Base-by-base conservation (phyloP, 441 rosid species). In the Populus hybrid region DNA sequence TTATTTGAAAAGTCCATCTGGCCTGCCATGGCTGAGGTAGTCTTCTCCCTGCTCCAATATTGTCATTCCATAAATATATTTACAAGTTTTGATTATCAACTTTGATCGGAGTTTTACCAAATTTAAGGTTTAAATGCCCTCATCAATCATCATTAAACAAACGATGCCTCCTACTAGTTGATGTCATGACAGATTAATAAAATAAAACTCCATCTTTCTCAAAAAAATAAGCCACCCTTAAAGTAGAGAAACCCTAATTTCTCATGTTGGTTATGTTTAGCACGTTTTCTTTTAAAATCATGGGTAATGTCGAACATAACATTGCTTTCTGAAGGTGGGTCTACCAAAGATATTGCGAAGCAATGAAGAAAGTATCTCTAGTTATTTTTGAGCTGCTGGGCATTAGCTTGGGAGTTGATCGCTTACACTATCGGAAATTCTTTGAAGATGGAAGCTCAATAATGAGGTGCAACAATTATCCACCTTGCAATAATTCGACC, bases 401-500 rank as follows among this genome's bases (percentile, higher is more conserved):
- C 34, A 79, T 85, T 2, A 87, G 93, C 84, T 79, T 92, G 46
- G 92, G 91, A 57, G 67, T 92, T 3, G 92, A 88, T 66, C 79
- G 79, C 1, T 64, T 81, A 69, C 83, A 86, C 71, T 89, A 82
- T 42, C 73, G 77, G 68, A 73, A 71, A 3, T 86, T 82, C 77
- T 92, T 90, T 42, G 86, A 89, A 82, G 91, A 88, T 69, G 85
- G 90, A 1, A 79, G 77, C 63, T 89, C 93, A 3, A 90, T 92
- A 67, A 87, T 91, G 94, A 88, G 97, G 70, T 85, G 90, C 63
- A 92, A 92, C 67, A 84, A 79, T n/a, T 92, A 92, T 65, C 94
- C 97, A 26, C 91, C 89, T 2, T 92, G 97, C 87, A 79, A 82
- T 21, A 86, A 86, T 74, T 75, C 88, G 14, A 81, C 79, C 42